phyloP scores from a whole-genome alignment of 179 eudicot genomes.

The Silene coronaria region DNA sequence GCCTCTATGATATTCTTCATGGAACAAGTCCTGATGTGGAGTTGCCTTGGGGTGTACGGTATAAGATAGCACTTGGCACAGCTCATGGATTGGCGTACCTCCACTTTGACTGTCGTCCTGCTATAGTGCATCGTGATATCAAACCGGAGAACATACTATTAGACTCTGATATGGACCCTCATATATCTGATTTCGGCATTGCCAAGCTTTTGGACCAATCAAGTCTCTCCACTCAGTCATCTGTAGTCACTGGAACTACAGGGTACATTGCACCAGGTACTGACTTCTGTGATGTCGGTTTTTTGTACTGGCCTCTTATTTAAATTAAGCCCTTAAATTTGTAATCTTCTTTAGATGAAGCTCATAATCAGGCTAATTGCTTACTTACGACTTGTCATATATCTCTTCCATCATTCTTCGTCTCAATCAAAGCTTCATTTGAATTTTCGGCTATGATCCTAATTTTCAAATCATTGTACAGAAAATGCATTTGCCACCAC shows the following conservation, averaged over 20 bases:
- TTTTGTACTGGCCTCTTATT: background rate
- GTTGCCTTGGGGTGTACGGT: conserved; percentile 39
- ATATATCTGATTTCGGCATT: conserved; percentile 48
- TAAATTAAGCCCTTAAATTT: no score
- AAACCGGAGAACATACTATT: conserved; percentile 51
- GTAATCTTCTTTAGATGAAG: no score
- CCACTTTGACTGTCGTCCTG: conserved; percentile 59
- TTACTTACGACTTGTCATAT: no score
- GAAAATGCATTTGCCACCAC: background rate
- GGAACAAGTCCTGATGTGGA: conserved; percentile 27
- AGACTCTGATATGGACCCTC: conserved; percentile 12
- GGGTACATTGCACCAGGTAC: conserved; percentile 19
- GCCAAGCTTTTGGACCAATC: conserved; percentile 57
- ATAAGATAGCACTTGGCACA: conserved; percentile 32
- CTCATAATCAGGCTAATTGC: no score
- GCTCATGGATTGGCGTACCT: conserved; percentile 61
- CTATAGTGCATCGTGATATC: conserved; percentile 60
- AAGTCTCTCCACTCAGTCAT: conserved; percentile 24
- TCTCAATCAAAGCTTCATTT: no score
- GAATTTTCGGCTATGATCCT: background rate
- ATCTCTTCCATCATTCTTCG: no score
- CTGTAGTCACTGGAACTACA: conserved; percentile 4
- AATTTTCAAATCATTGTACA: background rate
- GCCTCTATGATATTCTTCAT: conserved; percentile 57
- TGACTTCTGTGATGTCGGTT: background rate